Base-by-base conservation (phyloP, 2,329 filamentous ascomycete genomes). In the Beauveria sp. region DNA sequence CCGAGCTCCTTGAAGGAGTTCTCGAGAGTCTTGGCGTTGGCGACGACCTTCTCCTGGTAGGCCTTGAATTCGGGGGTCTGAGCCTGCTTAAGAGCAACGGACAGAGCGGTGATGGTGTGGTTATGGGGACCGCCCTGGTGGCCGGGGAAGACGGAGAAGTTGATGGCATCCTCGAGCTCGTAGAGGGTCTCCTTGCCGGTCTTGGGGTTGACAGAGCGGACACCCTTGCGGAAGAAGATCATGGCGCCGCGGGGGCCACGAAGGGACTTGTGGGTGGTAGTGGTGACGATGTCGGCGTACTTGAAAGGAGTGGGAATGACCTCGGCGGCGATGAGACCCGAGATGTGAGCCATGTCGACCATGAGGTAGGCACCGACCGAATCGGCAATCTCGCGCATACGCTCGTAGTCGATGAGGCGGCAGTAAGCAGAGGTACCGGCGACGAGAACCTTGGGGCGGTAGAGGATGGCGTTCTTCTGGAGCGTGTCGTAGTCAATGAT, bases 221-320 rank as follows among this genome's bases (percentile, higher is more conserved):
- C 88, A 66, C 95, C 95, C 82, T 96, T 97, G 78, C 95, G 91
- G 87, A 93, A 99, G 86, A 99, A 99, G 80, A 99, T 99, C 95
- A 99, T 99, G 74, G 95, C 95, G 72, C 95, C 95, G 75, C 95
- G 91, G 63, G 95, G 95, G 63, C 95, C 95, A 78, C 95, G 92
- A 69, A 99, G 89, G 61, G 93, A 97, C 85, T 99, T 99, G 87
- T 99, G 95, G 52, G 95, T 99, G 65, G 95, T 99, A 65, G 95
- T 99, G 65, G 95, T 99, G 69, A 99, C 95, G 62, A 99, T 89
- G 74, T 99, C 95, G 67, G 95, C 93, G 76, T 96, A 81, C 66
- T 86, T 82, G 81, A 99, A 99, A 50, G 95, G 95, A 54, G 91
- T 93, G 65, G 93, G 91, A 73, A 98, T 95, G 68, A 97, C 95